phyloP scores from a whole-genome alignment of 495 filamentous ascomycete species.

The Pseudoneurospora amorphoporcata region DNA sequence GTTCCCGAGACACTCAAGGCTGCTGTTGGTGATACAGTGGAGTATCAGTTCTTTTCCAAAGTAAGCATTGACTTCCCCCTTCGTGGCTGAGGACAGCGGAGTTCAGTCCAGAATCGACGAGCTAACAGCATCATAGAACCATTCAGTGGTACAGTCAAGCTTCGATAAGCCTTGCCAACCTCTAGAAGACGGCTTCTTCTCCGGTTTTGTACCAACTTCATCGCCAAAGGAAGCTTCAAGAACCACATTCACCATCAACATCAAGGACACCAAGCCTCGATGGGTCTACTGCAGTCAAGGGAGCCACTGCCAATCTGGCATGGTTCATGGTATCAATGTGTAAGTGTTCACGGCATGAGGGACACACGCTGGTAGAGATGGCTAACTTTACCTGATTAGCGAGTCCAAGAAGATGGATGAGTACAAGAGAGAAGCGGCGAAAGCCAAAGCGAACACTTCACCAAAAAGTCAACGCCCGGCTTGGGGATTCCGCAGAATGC shows the following conservation, averaged over 20 bases:
- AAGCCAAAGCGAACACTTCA: constrained; percentile 21
- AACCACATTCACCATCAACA: constrained; percentile 43
- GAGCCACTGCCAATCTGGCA: constrained; percentile 32
- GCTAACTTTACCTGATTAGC: constrained; percentile 3
- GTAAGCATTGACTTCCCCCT: constrained; percentile 5
- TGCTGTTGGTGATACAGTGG: constrained; percentile 36
- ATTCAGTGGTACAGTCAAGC: constrained; percentile 49
- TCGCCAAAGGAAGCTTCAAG: constrained; percentile 20
- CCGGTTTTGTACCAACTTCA: constrained; percentile 33
- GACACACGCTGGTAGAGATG: background rate
- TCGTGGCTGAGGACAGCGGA: background rate
- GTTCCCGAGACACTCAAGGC: constrained; percentile 23
- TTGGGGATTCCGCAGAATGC: constrained; percentile 23
- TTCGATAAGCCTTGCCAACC: constrained; percentile 50
- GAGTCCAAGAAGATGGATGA: constrained; percentile 22
- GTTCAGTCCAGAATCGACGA: background rate
- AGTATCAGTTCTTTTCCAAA: constrained; percentile 51
- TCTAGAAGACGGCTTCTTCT: constrained; percentile 36
- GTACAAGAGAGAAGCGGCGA: constrained; percentile 20
- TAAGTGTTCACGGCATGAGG: constrained; percentile 8
- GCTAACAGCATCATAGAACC: constrained; percentile 31
- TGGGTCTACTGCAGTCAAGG: constrained; percentile 50
- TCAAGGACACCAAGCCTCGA: constrained; percentile 46
- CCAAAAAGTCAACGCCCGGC: constrained; percentile 21
- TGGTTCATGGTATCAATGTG: constrained; percentile 33